Evolutionary conservation across 2,329 filamentous ascomycete species (phyloP).

Genomic region (Pseudogymnoascus sp.): DNA sequence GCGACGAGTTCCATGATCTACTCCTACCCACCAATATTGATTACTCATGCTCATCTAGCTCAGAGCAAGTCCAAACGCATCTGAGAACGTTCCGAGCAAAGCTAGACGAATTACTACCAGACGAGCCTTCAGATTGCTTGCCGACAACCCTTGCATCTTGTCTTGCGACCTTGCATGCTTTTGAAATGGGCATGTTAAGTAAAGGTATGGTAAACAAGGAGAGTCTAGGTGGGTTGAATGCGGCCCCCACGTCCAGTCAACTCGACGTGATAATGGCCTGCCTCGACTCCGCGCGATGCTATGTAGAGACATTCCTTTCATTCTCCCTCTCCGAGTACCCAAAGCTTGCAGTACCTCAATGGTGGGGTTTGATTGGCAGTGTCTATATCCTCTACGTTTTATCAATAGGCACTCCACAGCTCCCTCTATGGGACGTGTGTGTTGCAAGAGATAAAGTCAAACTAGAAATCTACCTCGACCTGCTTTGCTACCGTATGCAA

Average conservation of each 20-base stretch:
- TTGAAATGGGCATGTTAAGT: neutral
- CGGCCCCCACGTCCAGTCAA: neutral
- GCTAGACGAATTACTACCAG: neutral
- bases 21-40: neutral
- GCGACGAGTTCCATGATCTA: slow-evolving; percentile 16
- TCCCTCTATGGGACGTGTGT: neutral
- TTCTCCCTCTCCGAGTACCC: neutral
- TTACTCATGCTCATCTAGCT: neutral
- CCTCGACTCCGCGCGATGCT: neutral
- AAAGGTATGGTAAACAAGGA: neutral
- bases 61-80: neutral
- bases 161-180: neutral
- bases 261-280: neutral
- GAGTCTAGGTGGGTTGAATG: neutral
- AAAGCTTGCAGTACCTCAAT: neutral
- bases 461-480: neutral
- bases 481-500: slow-evolving; percentile 2
- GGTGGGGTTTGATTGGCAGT: neutral
- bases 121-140: neutral
- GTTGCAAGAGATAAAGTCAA: slow-evolving; percentile 1
- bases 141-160: neutral
- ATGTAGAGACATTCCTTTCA: neutral
- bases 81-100: neutral
- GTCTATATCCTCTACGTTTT: neutral
- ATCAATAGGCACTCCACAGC: slow-evolving; percentile 1